phyloP scores from a whole-genome alignment of 2,329 filamentous ascomycete genomes.

The Beauveria pseudobassiana region DNA sequence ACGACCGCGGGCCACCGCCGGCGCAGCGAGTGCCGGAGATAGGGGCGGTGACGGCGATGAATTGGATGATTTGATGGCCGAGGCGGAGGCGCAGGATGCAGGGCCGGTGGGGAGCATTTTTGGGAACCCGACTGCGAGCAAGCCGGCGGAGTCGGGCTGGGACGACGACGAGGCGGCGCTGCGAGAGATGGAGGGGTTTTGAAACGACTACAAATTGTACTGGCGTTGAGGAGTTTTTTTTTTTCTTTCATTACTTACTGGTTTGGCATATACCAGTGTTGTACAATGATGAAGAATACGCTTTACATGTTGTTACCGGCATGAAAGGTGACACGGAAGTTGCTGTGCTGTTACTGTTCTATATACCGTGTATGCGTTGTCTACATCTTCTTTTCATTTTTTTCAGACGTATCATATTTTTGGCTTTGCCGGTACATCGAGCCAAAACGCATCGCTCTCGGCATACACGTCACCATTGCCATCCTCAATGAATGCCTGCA shows the following conservation, averaged over 20 bases:
- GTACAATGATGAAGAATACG: not conserved
- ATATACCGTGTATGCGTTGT: not conserved
- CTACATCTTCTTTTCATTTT: not conserved
- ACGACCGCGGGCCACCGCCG: slow-evolving; percentile 10
- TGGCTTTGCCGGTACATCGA: not conserved
- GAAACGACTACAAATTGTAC: slow-evolving; percentile 14
- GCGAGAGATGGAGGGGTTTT: slow-evolving; percentile 53
- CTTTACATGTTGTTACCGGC: not conserved
- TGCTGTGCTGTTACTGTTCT: not conserved
- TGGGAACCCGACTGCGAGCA: slow-evolving; percentile 2
- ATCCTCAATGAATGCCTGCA: slow-evolving; percentile 14
- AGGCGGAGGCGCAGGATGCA: slow-evolving; percentile 29
- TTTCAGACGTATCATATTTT: not conserved
- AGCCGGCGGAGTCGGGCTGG: slow-evolving; percentile 31
- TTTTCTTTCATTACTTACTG: too few species aligned
- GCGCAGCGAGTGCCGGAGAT: slow-evolving; percentile 13
- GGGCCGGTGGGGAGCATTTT: slow-evolving; percentile 1
- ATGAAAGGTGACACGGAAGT: not conserved
- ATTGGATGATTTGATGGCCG: slow-evolving; percentile 46
- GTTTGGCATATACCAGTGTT: not conserved
- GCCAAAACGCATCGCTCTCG: slow-evolving; percentile 4
- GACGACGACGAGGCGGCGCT: slow-evolving; percentile 62
- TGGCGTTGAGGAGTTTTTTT: slow-evolving; percentile 2
- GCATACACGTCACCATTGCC: slow-evolving; percentile 3
- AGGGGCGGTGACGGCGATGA: slow-evolving; percentile 35